These are phyloP conservation scores for Eutrema yunnanense DNA, from an alignment of 345 rosid genomes.

Conservation along the genomic window DNA sequence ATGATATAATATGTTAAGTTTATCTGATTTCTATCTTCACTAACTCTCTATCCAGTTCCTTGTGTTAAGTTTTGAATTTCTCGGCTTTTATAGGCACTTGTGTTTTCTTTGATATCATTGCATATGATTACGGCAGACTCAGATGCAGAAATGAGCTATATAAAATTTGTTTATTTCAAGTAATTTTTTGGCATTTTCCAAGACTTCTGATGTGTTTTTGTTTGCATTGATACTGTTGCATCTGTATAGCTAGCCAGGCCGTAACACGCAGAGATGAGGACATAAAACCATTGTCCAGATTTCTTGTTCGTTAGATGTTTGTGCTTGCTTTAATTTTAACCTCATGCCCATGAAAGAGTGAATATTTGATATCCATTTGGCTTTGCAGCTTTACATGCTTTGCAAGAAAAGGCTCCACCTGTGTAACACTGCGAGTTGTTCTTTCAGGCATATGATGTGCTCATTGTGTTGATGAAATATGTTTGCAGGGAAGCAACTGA, in stretches of 20 bases:
- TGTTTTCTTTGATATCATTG: not conserved
- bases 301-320: not conserved
- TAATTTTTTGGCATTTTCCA: not conserved
- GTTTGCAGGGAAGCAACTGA: constrained; percentile 71
- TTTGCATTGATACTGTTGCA: not conserved
- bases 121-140: not conserved
- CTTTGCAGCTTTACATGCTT: not conserved
- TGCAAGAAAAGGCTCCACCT: not conserved
- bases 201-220: not conserved
- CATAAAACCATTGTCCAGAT: not conserved
- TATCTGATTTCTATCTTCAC: not conserved
- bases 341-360: not conserved
- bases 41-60: not conserved
- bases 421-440: not conserved
- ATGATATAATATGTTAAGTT: not conserved
- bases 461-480: not conserved
- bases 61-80: not conserved
- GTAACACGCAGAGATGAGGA: not conserved
- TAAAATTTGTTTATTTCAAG: not conserved
- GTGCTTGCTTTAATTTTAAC: not conserved
- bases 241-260: not conserved
- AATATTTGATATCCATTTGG: not conserved
- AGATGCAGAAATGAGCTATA: not conserved
- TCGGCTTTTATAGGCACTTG: not conserved
- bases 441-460: not conserved